Evolutionary conservation across 768 basidiomycete genomes (phyloP), one percentile per base, ranked within the genome.

Genomic region (Boletus reticuloceps): DNA sequence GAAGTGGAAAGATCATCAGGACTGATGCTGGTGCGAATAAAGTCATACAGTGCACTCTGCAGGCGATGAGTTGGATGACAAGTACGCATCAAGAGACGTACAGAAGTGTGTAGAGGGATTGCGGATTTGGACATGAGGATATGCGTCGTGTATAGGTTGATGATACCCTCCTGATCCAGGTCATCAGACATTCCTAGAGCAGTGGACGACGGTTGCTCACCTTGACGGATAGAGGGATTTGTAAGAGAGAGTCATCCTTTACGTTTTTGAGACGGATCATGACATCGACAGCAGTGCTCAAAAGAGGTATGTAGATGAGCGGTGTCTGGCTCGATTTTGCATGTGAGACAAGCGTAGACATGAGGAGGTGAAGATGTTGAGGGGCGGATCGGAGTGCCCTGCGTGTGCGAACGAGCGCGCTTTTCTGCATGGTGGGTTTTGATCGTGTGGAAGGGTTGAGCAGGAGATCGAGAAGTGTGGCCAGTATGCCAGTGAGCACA

Each of bases 221-320:
- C 75, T 83, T 84, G 54, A 76, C 62, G 20, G 77, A 76, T 49
- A 70, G 72, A 43, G 79, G 71, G 47, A 83, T 69, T 27, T 73
- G 75, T 42, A 65, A 79, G 46, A 72, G 66, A 22, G 74, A 72
- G 20, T 75, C 70, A 27, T 79, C 76, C 47, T 75, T 71, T n/a
- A 78, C 69, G 62, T 79, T 67, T 70, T 86, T 88, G 29, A 94
- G 73, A 19, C 85, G 82, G 25, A 88, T 74, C 8, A 82, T 74
- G 14, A 95, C 93, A 58, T 86, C 85, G 47, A 92, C 69, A 1
- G 84, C 77, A 9, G 85, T 79, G 2, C 91, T 84, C 5, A 94
- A 68, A 4, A 98, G 73, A 1, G 86, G 75, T 0, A 79, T 65
- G 16, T 72, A 66, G 25, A 68, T 55, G 12, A 76, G 64, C 0